phyloP scores from a whole-genome alignment of 176 grass and related monocot genomes.

The Bothriochloa decipiens region DNA sequence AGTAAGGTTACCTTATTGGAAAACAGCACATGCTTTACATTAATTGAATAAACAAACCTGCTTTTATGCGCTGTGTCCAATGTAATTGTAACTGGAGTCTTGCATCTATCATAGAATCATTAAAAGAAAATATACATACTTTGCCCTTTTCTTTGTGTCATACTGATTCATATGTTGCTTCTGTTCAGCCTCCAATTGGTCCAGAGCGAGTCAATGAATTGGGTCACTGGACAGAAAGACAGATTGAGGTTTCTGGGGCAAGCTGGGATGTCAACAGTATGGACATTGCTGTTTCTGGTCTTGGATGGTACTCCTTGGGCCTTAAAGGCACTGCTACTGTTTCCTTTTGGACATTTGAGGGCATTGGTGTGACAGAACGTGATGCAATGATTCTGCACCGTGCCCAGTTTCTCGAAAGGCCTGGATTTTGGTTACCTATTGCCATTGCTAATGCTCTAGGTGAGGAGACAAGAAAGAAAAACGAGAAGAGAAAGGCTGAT shows the following conservation, averaged over 20 bases:
- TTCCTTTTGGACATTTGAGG: slow-evolving; percentile 72
- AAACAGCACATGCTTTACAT: not conserved
- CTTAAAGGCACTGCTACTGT: slow-evolving; percentile 75
- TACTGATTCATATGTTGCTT: slow-evolving; percentile 44
- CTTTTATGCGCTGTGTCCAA: not conserved
- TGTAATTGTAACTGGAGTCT: slow-evolving; percentile 28
- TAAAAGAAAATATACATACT: not conserved
- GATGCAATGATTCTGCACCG: slow-evolving; percentile 86
- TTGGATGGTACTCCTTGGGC: slow-evolving; percentile 88
- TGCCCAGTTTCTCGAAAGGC: slow-evolving; percentile 70
- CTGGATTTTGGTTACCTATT: slow-evolving; percentile 83
- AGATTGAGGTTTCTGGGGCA: slow-evolving; percentile 60
- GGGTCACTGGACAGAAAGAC: slow-evolving; percentile 65
- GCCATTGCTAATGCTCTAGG: slow-evolving; percentile 77
- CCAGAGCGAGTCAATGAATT: slow-evolving; percentile 61
- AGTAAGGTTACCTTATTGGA: not conserved
- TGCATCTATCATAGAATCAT: slow-evolving; percentile 25
- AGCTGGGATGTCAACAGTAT: slow-evolving; percentile 84
- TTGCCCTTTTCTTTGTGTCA: slow-evolving; percentile 12
- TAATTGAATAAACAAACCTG: slow-evolving; percentile 32
- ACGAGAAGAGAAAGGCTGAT: slow-evolving; percentile 47
- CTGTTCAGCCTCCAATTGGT: slow-evolving; percentile 67
- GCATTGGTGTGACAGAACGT: slow-evolving; percentile 70
- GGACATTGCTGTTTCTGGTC: slow-evolving; percentile 75
- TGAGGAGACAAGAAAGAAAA: slow-evolving; percentile 71